Percentiles rank a stretch among this genome's conserved stretches.
Evolutionary conservation across 2,329 filamentous ascomycete genomes (phyloP).

Genomic region (Paramyrothecium roridum): DNA sequence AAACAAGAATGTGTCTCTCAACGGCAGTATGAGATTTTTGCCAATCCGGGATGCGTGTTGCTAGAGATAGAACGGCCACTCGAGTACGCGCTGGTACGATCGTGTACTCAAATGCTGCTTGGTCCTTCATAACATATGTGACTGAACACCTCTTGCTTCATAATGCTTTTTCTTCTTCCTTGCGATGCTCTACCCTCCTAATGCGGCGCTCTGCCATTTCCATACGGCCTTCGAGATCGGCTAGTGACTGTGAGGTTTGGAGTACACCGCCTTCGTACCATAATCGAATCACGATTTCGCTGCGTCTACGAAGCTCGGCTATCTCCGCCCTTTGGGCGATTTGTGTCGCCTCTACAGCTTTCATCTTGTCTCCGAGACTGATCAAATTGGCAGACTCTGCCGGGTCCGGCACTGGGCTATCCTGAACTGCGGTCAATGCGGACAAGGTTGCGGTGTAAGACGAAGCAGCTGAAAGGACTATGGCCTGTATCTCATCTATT

Average conservation of each 20-base stretch:
- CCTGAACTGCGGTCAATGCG: slow-evolving; percentile 51
- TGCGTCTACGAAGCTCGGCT: slow-evolving; percentile 59
- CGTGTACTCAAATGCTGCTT: no score
- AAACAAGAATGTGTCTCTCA: no score
- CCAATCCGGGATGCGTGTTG: no score
- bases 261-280: slow-evolving; percentile 77
- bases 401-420: slow-evolving; percentile 55
- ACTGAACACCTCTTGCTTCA: slow-evolving; percentile 10
- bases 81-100: no score
- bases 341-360: slow-evolving; percentile 57
- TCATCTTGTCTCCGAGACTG: slow-evolving; percentile 59
- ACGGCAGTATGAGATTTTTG: no score
- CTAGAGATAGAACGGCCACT: no score
- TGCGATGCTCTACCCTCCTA: slow-evolving; percentile 59
- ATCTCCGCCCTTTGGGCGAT: slow-evolving; percentile 60
- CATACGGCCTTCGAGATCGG: slow-evolving; percentile 67
- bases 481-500: slow-evolving; percentile 48
- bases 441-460: slow-evolving; percentile 55
- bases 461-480: slow-evolving; percentile 54
- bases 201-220: slow-evolving; percentile 63
- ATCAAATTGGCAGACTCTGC: slow-evolving; percentile 54
- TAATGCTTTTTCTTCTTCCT: slow-evolving; percentile 43
- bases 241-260: slow-evolving; percentile 64
- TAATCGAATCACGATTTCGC: slow-evolving; percentile 57
- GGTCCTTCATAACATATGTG: no score